These are phyloP conservation scores for Tilletiaria anomala DNA, from an alignment of 1,284 basidiomycete genomes.

Conservation along the genomic window DNA sequence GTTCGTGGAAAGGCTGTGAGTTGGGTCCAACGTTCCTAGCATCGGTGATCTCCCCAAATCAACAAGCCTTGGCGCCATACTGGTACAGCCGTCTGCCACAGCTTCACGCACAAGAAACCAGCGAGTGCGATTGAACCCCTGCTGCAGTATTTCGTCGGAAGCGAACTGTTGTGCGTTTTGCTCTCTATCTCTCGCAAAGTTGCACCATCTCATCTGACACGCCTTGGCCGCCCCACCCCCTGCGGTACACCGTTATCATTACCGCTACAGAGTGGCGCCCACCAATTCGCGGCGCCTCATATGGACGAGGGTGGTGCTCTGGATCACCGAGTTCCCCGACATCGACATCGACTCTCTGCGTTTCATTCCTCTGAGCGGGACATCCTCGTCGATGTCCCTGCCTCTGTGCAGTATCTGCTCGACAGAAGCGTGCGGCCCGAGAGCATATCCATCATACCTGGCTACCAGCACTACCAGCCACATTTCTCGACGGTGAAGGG, in stretches of 20 bases:
- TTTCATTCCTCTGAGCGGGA: constrained; percentile 7
- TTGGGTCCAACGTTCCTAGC: not conserved
- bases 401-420: constrained; percentile 8
- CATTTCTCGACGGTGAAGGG: no score
- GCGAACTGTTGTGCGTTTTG: no score
- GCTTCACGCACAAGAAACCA: constrained; percentile 8
- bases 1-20: constrained; percentile 11
- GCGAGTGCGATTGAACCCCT: constrained; percentile 9
- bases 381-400: constrained; percentile 11
- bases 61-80: not conserved
- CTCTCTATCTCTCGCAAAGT: no score
- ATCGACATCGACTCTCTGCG: constrained; percentile 3
- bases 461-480: no score
- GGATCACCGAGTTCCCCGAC: constrained; percentile 8
- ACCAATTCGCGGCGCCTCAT: no score
- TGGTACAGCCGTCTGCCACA: constrained; percentile 6
- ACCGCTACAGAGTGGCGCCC: no score
- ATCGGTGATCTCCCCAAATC: not conserved
- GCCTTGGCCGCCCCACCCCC: no score
- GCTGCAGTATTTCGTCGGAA: constrained; percentile 13
- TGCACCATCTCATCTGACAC: no score
- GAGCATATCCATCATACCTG: no score
- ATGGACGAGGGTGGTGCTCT: constrained; percentile 4
- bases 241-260: no score
- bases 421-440: no score